phyloP scores from a whole-genome alignment of 129 eudicot species.

The Flaveria brownii region DNA sequence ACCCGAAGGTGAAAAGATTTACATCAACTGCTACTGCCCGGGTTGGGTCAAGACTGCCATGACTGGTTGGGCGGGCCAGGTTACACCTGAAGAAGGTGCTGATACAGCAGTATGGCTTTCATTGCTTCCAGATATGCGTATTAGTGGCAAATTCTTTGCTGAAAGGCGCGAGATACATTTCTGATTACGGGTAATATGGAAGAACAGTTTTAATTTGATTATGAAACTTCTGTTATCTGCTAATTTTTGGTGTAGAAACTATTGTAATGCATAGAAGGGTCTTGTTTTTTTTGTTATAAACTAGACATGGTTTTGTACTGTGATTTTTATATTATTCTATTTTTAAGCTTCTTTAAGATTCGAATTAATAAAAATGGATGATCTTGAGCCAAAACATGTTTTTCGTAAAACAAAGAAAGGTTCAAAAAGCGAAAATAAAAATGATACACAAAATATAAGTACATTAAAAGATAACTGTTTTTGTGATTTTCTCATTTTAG shows the following conservation, averaged over 20 bases:
- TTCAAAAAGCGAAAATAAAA: too few relatives aligned
- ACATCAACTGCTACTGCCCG: slow-evolving; percentile 80
- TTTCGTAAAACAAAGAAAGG: too few relatives aligned
- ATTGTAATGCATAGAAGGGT: slow-evolving; percentile 27
- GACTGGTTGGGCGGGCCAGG: slow-evolving; percentile 88
- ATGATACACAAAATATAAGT: too few relatives aligned
- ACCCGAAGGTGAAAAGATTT: slow-evolving; percentile 72
- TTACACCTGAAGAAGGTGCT: slow-evolving; percentile 81
- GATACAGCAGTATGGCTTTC: slow-evolving; percentile 96
- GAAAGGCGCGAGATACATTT: slow-evolving; percentile 93
- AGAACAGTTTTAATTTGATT: slow-evolving; percentile 24
- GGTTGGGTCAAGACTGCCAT: slow-evolving; percentile 98
- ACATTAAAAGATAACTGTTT: too few relatives aligned
- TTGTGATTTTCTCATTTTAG: too few relatives aligned
- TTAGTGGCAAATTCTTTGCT: slow-evolving; percentile 78
- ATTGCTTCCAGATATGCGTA: slow-evolving; percentile 67
- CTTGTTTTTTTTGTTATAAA: slow-evolving; percentile 25
- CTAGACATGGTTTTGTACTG: slow-evolving; percentile 19
- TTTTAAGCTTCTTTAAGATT: slow-evolving; percentile 13
- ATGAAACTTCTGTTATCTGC: slow-evolving; percentile 25
- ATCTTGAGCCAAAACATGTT: too few relatives aligned
- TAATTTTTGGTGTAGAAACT: slow-evolving; percentile 16
- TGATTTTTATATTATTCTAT: slow-evolving; percentile 19
- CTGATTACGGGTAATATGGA: slow-evolving; percentile 29
- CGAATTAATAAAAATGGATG: background rate